phyloP scores from a whole-genome alignment of 345 rosid species.

The Eucalyptus brandiana region DNA sequence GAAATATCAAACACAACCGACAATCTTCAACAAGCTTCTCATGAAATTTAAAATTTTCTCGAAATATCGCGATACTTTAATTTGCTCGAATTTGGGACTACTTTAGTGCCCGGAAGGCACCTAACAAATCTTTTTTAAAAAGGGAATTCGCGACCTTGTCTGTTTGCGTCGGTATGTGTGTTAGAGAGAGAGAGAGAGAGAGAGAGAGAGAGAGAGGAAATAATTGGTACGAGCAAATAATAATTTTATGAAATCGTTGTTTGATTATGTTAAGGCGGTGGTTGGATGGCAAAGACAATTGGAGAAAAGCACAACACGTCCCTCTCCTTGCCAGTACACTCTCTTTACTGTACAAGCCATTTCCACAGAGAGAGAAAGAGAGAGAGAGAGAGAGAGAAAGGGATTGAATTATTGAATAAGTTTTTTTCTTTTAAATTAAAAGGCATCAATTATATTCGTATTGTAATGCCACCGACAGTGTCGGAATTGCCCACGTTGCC shows the following conservation, averaged over 20 bases:
- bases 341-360: not conserved
- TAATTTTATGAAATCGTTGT: not conserved
- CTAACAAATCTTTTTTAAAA: not conserved
- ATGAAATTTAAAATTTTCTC: not conserved
- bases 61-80: not conserved
- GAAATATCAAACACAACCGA: not conserved
- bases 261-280: not conserved
- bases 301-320: not conserved
- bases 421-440: not conserved
- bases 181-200: not conserved
- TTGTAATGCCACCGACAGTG: not conserved
- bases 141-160: not conserved
- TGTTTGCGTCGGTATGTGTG: not conserved
- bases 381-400: not conserved
- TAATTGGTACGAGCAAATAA: not conserved
- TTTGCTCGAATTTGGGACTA: not conserved
- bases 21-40: not conserved
- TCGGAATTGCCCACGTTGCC: not conserved
- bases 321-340: not conserved
- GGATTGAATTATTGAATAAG: not conserved
- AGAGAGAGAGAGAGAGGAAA: not conserved
- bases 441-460: not conserved
- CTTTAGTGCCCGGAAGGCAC: not conserved
- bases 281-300: not conserved
- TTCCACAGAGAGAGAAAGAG: not conserved